These are phyloP conservation scores for Sporobolomyces roseus DNA, from an alignment of 768 basidiomycete genomes.

Conservation along the genomic window DNA sequence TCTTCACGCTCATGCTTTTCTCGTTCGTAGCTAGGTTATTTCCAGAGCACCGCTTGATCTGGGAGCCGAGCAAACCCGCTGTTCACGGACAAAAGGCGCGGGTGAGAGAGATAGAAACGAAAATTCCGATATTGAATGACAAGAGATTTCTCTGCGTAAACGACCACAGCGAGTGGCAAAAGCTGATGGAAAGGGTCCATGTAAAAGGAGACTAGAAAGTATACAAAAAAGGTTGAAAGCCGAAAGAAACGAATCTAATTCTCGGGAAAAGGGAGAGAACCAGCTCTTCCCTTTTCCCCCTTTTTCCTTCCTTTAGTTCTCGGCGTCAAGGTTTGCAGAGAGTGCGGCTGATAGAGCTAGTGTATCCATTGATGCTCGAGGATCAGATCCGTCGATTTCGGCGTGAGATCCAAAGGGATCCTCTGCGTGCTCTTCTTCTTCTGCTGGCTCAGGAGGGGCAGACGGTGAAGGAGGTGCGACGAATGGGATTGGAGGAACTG, in stretches of 20 bases:
- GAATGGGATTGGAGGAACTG: too few species aligned
- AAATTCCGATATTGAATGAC: too few species aligned
- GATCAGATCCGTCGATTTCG: conserved; percentile 12
- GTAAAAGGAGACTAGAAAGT: background rate
- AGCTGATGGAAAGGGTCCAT: too few species aligned
- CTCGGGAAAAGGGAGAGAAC: background rate
- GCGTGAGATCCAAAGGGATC: conserved; percentile 12
- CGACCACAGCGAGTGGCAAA: too few species aligned
- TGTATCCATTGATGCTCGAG: conserved; percentile 31
- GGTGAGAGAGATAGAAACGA: background rate
- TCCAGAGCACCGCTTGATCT: too few species aligned
- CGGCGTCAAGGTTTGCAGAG: conserved; percentile 18
- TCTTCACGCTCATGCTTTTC: too few species aligned
- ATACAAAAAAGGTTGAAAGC: background rate
- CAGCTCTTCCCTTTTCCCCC: background rate
- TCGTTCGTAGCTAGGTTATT: too few species aligned
- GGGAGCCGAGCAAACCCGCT: too few species aligned
- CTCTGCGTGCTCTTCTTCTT: background rate
- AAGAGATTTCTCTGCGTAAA: too few species aligned
- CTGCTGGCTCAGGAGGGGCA: background rate
- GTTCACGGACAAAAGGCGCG: too few species aligned
- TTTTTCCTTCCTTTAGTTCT: background rate
- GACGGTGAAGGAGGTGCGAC: background rate
- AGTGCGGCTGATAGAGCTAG: conserved; percentile 25
- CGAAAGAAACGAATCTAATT: background rate